Evolutionary conservation across 805 yeast genomes (phyloP).

Genomic region (Pichia cabralensis): DNA sequence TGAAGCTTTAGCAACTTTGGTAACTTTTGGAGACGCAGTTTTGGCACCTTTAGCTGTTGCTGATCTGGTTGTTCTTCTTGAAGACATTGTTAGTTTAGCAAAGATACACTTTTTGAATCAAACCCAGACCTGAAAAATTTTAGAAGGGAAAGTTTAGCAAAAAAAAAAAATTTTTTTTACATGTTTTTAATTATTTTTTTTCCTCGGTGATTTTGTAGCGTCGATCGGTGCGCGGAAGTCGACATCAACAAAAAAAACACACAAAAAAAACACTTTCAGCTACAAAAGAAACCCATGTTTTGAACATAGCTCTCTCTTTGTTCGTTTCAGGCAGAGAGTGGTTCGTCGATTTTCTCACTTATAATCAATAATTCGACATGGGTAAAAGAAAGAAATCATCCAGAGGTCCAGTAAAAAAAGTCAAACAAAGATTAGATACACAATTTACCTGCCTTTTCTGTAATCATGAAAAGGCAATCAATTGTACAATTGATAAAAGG

Average conservation of each 20-base stretch:
- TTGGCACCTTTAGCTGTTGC: neutral
- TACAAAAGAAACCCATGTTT: no score
- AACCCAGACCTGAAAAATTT: neutral
- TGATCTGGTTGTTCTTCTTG: neutral
- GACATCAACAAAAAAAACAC: no score
- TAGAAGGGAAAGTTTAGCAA: neutral
- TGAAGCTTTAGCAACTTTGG: neutral
- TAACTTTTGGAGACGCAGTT: neutral
- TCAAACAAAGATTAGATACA: conserved; percentile 72
- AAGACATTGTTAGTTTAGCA: neutral
- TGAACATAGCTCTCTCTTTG: no score
- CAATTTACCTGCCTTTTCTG: conserved; percentile 88
- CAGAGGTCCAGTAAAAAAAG: conserved; percentile 60
- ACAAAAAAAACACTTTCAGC: no score
- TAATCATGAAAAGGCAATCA: conserved; percentile 88
- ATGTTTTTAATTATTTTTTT: no score
- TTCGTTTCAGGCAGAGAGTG: no score
- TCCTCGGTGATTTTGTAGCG: no score
- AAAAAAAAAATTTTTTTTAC: neutral
- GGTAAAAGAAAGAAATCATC: conserved; percentile 67
- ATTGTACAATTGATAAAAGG: conserved; percentile 81
- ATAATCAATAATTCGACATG: conserved; percentile 10
- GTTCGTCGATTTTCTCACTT: no score
- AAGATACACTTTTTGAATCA: neutral
- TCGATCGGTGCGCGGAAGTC: no score